These are phyloP conservation scores for Lecanosticta acicola DNA, from an alignment of 2,329 filamentous ascomycete species.

Conservation along the genomic window DNA sequence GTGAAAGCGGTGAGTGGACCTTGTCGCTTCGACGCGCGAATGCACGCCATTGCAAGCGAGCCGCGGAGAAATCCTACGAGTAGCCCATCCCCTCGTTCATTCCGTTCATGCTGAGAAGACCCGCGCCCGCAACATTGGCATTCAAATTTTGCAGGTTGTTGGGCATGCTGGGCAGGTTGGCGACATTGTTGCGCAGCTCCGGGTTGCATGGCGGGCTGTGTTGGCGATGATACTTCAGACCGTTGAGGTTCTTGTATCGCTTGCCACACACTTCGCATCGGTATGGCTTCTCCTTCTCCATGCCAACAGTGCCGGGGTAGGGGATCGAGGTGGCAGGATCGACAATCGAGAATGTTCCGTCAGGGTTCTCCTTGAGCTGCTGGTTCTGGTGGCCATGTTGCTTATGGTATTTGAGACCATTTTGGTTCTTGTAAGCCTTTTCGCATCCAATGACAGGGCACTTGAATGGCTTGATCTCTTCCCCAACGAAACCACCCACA, in stretches of 20 bases:
- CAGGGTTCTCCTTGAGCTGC: conserved; percentile 90
- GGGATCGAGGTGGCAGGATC: conserved; percentile 91
- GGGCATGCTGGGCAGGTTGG: conserved; percentile 29
- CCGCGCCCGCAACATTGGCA: conserved; percentile 48
- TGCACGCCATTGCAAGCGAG: conserved; percentile 11
- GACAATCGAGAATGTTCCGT: conserved; percentile 96
- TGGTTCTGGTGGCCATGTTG: conserved; percentile 93
- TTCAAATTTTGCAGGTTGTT: conserved; percentile 41
- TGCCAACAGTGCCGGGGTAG: conserved; percentile 93
- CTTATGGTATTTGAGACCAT: conserved; percentile 88
- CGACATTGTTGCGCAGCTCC: conserved; percentile 55
- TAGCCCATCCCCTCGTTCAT: conserved; percentile 34
- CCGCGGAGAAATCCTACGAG: conserved; percentile 17
- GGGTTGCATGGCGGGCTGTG: conserved; percentile 86
- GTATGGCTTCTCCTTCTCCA: conserved; percentile 99
- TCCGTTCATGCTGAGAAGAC: conserved; percentile 53
- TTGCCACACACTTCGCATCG: conserved; percentile 96
- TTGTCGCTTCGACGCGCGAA: conserved; percentile 10
- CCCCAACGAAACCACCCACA: conserved; percentile 52
- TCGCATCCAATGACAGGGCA: conserved; percentile 98
- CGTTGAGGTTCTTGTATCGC: conserved; percentile 98
- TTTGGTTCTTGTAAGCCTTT: conserved; percentile 99
- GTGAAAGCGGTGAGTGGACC: conserved; percentile 18
- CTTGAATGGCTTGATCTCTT: conserved; percentile 96
- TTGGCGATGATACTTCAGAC: conserved; percentile 77